Evolutionary conservation across 345 rosid genomes (phyloP), one percentile per base, ranked within the genome.

Genomic region (Trapa bicornis): DNA sequence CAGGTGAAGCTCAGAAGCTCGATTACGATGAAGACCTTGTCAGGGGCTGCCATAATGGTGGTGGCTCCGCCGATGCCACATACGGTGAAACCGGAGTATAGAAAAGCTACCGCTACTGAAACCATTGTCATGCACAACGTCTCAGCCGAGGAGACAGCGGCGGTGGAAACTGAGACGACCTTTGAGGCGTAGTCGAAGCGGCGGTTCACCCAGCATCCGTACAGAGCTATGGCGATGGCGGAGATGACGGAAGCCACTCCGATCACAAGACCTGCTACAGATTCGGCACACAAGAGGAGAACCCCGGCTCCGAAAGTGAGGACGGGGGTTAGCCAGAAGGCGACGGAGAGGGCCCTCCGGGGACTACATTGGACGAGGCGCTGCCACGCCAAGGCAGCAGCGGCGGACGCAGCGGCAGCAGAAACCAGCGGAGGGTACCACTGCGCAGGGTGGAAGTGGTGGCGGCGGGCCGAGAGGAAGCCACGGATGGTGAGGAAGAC

Each of bases 1-100:
- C 98, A 93, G 22, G 75, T 66, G 64, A 88, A 81, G 85, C 90
- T 82, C n/a, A 84, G 70, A 74, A 90, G 37, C 78, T 84, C 80
- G 16, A 78, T 37, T 4, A 71, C 14, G 61, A 84, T 86, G 88
- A 88, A 87, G 72, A 80, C 32, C 47, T 71, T 60, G 74, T 89
- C 89, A 11, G 80, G 65, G 42, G 32, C 69, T 17, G 87, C 83
- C 69, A 83, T 82, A 2, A 84, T 74, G 0, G 93, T 75, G 16
- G 85, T 82, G 35, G 97, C 97, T 38, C 94, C 96, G 36, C 94
- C 96, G 17, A 93, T 85, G 67, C 94, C 98, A 16, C 79, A 76
- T 54, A 87, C 79, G 79, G 85, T 70, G 78, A 93, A 83, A 47
- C 82, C 65, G 33, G 86, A 84, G 77, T 85, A 87, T 4, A 83